Base-by-base conservation (phyloP, 2,329 filamentous ascomycete species). In the Verticillium zaregamsianum region DNA sequence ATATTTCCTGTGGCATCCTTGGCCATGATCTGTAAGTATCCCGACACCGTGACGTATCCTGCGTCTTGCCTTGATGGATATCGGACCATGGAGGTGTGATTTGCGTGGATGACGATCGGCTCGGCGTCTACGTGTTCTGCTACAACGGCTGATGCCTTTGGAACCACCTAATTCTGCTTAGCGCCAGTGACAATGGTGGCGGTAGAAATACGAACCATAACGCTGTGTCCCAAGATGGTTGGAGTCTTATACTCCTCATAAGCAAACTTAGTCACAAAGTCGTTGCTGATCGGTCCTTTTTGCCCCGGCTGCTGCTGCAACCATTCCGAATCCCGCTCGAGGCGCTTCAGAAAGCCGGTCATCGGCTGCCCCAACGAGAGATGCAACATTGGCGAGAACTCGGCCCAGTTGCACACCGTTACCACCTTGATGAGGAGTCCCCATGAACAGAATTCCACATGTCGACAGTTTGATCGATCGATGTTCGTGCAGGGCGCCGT, bases 381-480 rank as follows among this genome's bases (percentile, higher is more conserved):
- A 76, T n/a, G 71, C 71, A 7, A 75, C 64, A 63, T 74, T 73
- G 3, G 69, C 65, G 20, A 74, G 62, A 15, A 72, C 59, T 61
- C 64, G 67, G 49, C 70, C 70, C 2, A 71, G 62, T 63, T 63
- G 55, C 11, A 73, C 72, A 28, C 72, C 70, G 55, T 68, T 70
- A 55, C 72, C 71, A 59, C 73, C 75, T 63, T 75, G 68, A 66
- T 77, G 72, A 54, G 73, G 74, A 25, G 74, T 78, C 32, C 74
- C 74, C 64, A 77, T 72, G 65, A 77, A 77, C 12, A 77, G 60
- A 63, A 77, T 72, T 9, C 74, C 73, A 65, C 75, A 73, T 57
- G 73, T 77, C 20, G 71, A 77, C 32, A 66, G 58, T 62, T 73
- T 72, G 61, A 76, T 71, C 11, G 71, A 67, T 59, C 65, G 68